These are phyloP conservation scores for Thelonectria blattea DNA, from an alignment of 2,329 filamentous ascomycete genomes.

Conservation along the genomic window DNA sequence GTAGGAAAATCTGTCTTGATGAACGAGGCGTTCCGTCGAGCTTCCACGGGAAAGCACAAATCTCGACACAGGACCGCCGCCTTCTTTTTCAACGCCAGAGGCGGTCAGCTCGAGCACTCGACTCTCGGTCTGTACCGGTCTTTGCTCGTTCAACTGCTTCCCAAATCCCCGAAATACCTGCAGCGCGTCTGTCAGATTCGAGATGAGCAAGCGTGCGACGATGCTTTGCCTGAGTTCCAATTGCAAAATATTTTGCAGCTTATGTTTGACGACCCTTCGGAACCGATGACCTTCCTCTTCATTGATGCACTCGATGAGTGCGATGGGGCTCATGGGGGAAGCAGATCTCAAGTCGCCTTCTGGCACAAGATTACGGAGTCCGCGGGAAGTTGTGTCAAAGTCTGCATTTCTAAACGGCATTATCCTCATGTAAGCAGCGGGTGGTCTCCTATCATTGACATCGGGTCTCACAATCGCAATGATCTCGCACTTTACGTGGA, in stretches of 20 bases:
- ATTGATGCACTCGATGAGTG: slow-evolving; percentile 25
- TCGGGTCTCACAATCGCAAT: slow-evolving; percentile 6
- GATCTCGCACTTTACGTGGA: slow-evolving; percentile 20
- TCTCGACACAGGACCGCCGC: not conserved
- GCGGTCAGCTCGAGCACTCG: not conserved
- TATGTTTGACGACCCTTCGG: not conserved
- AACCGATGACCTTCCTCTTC: slow-evolving; percentile 12
- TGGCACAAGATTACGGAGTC: slow-evolving; percentile 7
- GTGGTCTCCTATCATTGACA: not conserved
- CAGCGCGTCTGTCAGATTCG: not conserved
- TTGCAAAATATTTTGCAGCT: slow-evolving; percentile 1
- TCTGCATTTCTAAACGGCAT: slow-evolving; percentile 20
- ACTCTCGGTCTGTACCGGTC: slow-evolving; percentile 1
- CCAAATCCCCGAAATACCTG: not conserved
- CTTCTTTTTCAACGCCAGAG: slow-evolving; percentile 20
- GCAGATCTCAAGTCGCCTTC: not conserved
- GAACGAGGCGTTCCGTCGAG: slow-evolving; percentile 17
- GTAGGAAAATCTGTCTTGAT: slow-evolving; percentile 20
- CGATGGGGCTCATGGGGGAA: not conserved
- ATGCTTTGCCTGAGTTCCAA: slow-evolving; percentile 2
- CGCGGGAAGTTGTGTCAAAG: not conserved
- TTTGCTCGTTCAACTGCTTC: slow-evolving; percentile 14
- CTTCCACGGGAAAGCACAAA: not conserved
- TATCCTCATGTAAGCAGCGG: slow-evolving; percentile 7
- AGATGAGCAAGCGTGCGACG: not conserved